A percentile compares a stretch with the other conserved stretches of the same genome.
Evolutionary conservation across 2,329 filamentous ascomycete genomes (phyloP).

Genomic region (Trichoderma harzianum): DNA sequence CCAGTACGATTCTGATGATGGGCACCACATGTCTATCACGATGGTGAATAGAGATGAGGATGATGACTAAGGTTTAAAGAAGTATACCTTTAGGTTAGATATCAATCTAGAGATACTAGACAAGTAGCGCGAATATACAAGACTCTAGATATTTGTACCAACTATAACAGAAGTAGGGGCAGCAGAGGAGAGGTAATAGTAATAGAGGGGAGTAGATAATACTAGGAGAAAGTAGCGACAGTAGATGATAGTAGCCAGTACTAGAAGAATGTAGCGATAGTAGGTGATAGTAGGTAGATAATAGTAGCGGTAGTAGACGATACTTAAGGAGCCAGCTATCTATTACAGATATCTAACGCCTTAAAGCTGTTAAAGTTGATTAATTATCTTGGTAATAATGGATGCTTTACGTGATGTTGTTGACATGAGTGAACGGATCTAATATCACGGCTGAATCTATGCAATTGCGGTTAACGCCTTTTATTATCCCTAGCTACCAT

Average conservation of each 20-base stretch:
- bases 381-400: no score
- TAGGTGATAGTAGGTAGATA: no score
- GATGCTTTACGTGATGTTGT: no score
- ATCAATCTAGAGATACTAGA: not conserved
- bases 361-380: no score
- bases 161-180: not conserved
- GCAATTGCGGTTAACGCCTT: no score
- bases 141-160: not conserved
- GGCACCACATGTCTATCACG: conserved; percentile 34
- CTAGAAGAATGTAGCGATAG: no score
- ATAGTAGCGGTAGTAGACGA: no score
- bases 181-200: not conserved
- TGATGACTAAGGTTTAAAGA: conserved; percentile 22
- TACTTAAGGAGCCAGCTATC: no score
- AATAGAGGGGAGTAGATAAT: not conserved
- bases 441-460: no score
- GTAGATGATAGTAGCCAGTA: not conserved
- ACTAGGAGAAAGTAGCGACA: not conserved
- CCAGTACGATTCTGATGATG: conserved; percentile 32
- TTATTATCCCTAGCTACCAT: no score
- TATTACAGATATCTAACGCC: no score
- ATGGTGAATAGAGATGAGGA: conserved; percentile 38
- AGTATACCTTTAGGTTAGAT: not conserved
- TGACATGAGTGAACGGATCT: no score
- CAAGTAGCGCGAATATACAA: not conserved